Base-by-base conservation (phyloP, 495 filamentous ascomycete genomes). In the Acidiella bohemica region DNA sequence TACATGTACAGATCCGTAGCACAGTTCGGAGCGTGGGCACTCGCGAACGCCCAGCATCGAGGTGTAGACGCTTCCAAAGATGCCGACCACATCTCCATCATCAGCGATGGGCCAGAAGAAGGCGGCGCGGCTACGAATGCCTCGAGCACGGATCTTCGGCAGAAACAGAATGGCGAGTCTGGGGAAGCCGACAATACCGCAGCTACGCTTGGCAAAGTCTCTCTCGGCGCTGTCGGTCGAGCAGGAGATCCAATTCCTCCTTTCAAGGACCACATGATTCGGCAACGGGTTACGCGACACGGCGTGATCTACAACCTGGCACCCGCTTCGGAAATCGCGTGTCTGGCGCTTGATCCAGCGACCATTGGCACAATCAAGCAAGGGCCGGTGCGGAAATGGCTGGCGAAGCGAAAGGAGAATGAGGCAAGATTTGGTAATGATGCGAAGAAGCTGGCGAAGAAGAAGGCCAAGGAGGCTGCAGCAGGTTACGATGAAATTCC, bases 1-100 rank as follows among this genome's bases (percentile, higher is more conserved):
- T 82, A 80, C 54, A 93, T 95, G 84, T 94, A 81, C 55, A 72
- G 84, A 17, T 77, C 78, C 6, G 76, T 95, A 18, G 81, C 88
- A 1, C 86, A 94, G 41, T 94, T 96, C 55, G 82, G 84, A 8
- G 81, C 84, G 0, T 93, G 86, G 86, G 78, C 81, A 5, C 61
- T 95, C 13, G 82, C 85, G 3, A 69, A 78, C 47, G 87, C 87
- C 1, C 86, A 93, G 51, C 72, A 81, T 30, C 71, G 68, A 0
- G 70, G 68, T 2, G 83, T 95, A 13, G 81, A 87, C 12, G 88
- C 93, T 19, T 55, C 75, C 30, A 77, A 39, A 14, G 25, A 90
- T 47, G 83, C 93, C 35, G 79, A 82, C 44, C 63, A 71, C 9
- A 66, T 90, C 27, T 86, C 81, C 0, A 57, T 84, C n/a, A 80